These are phyloP conservation scores for Vaccinium vitisidaea DNA, from an alignment of 148 eudicot genomes.

Conservation along the genomic window DNA sequence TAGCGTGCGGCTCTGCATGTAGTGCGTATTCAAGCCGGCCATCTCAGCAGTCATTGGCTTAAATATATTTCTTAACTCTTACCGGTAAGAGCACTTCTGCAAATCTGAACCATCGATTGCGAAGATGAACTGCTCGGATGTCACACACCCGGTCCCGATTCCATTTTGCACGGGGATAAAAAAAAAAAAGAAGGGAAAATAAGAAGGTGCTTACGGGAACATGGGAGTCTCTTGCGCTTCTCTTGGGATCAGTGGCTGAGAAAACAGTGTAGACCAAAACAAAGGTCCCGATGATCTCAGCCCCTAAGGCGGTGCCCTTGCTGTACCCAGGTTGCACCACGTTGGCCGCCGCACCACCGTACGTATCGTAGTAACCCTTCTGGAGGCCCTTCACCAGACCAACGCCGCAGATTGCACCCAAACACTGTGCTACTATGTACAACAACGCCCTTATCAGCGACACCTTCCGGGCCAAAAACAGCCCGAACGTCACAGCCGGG, in stretches of 20 bases:
- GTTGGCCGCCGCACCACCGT: constrained; percentile 76
- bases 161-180: no score
- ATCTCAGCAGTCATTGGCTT: no score
- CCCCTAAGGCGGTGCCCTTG: constrained; percentile 63
- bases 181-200: no score
- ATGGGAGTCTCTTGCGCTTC: constrained; percentile 71
- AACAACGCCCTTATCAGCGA: constrained; percentile 50
- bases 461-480: constrained; percentile 66
- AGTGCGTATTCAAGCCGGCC: no score
- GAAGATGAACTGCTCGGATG: no score
- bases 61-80: no score
- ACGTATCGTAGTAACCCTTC: constrained; percentile 37
- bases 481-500: constrained; percentile 78
- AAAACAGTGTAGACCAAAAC: constrained; percentile 75
- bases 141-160: no score
- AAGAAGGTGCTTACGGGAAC: constrained; percentile 51
- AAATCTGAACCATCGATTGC: no score
- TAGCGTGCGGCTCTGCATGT: no score
- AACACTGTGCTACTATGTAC: constrained; percentile 68
- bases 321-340: constrained; percentile 48
- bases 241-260: constrained; percentile 72
- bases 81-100: no score
- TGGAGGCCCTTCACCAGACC: constrained; percentile 70
- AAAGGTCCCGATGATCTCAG: constrained; percentile 75
- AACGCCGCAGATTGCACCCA: constrained; percentile 72